Base-by-base conservation (phyloP, 2,329 filamentous ascomycete species). In the Sclerotinia subarctica region DNA sequence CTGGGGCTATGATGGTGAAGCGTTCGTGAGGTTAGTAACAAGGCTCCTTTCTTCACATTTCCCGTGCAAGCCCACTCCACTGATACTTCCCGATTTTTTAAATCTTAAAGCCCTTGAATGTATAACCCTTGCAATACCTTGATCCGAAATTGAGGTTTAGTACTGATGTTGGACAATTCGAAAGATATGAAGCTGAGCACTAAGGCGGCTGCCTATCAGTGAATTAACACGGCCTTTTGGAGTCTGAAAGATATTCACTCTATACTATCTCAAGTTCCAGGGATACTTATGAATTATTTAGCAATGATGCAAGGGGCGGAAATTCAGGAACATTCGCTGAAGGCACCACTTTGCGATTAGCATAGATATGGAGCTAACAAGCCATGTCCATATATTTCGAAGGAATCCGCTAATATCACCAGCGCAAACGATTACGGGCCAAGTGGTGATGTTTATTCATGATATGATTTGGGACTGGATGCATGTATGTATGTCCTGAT, bases 401-500 rank as follows among this genome's bases (percentile, higher is more conserved):
- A n/a, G n/a, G n/a, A n/a, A n/a, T n/a, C n/a, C n/a, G 29, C 10
- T 1, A 1, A 4, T 2, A 21, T 47, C 2, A 35, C 19, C 21
- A 35, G 35, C 1, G 44, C 15, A 5, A n/a, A n/a, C n/a, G 11
- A 6, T 0, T 19, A 47, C 3, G 13, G 1, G 10, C n/a, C 38
- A 3, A 60, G 17, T 10, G 19, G 32, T 1, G 10, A 47, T 26
- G 10, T 15, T 13, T 5, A 17, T 2, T 35, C 17, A 32, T 4
- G 24, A 17, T 3, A n/a, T 7, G 24, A 8, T 2, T 29, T 13
- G 1, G 0, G 21, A 10, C 5, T 21, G 2, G 3, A 35, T 7
- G 10, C 7, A 32, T 29, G 1, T 17, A 10, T n/a, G 21, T 0
- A 29, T 19, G 21, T 24, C 6, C 0, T 15, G 1, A 15, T 1